Evolutionary conservation across 1,139 yeast genomes (phyloP), one percentile per base, ranked within the genome.

Genomic region (Saccharomyces hybrid): DNA sequence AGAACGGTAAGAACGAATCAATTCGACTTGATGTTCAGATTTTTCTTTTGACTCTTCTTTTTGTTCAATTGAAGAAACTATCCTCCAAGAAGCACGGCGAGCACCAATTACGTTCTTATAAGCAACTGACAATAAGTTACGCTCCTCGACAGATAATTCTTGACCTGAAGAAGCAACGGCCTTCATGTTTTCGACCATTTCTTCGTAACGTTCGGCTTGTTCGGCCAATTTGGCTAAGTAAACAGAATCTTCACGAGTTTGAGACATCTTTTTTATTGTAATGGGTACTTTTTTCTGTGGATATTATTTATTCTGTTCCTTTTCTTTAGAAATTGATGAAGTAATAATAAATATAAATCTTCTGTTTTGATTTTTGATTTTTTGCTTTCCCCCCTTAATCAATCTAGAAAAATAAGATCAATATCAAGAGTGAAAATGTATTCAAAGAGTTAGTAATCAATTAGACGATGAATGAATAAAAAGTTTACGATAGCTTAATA

Each of bases 191-290:
- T 90, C 97, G 67, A 93, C 98, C 98, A 90, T 91, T 78, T 95
- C 99, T 78, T 93, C 99, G 75, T 93, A 93, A 77, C 99, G 95
- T 80, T 93, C 99, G 70, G 98, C 98, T 80, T 93, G 98, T 79
- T 93, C 99, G 69, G 98, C 97, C 75, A 93, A 87, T 77, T 93
- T 93, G 76, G 98, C 98, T 75, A 93, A 86, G 77, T 91, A 93
- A 69, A 93, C 97, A 68, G 96, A 89, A 80, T 91, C 97, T 84
- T 93, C 99, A 80, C 97, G 96, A 71, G 91, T 82, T 58, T 61
- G 61, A 50, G 67, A 63, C 66, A 62, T 64, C 30, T 56, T 30
- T n/a, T n/a, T 49, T 30, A n/a, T 25, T 14, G 25, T 47, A n/a
- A 26, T 6, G 46, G 30, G 41, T 20, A 23, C 14, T 23, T 49